phyloP scores from a whole-genome alignment of 2,329 filamentous ascomycete genomes.

The Hypoxylon sp. region DNA sequence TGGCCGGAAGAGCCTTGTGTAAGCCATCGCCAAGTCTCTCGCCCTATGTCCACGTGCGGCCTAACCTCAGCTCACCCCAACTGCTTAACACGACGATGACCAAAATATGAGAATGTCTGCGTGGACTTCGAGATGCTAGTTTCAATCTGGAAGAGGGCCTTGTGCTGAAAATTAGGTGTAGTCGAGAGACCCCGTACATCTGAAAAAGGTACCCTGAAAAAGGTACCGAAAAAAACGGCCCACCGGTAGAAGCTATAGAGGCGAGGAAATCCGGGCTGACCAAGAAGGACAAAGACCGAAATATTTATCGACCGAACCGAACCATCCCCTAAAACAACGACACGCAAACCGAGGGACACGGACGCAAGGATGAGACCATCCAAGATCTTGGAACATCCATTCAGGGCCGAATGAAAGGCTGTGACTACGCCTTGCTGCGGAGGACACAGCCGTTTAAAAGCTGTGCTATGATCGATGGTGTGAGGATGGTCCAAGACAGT shows the following conservation, averaged over 20 bases:
- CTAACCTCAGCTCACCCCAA: conserved; percentile 8
- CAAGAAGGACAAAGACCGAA: conserved; percentile 24
- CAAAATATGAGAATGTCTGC: conserved; percentile 11
- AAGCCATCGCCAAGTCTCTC: conserved; percentile 32
- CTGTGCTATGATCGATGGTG: conserved; percentile 32
- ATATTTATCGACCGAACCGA: conserved; percentile 26
- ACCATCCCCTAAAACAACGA: conserved; percentile 7
- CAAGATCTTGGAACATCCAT: conserved; percentile 17
- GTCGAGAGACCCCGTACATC: conserved; percentile 23
- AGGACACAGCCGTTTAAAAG: conserved; percentile 34
- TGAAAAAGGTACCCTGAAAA: conserved; percentile 26
- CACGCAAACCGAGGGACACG: conserved; percentile 15
- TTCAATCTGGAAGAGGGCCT: conserved; percentile 12
- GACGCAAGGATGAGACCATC: conserved; percentile 38
- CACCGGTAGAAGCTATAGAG: conserved; percentile 14
- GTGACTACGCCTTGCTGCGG: conserved; percentile 33
- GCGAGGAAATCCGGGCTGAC: conserved; percentile 19
- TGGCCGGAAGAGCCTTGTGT: conserved; percentile 19
- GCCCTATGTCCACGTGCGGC: conserved; percentile 7
- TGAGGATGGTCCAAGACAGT: conserved; percentile 31
- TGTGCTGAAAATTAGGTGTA: conserved; percentile 23
- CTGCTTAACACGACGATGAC: conserved; percentile 3
- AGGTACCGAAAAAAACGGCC: conserved; percentile 27
- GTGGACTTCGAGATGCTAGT: conserved; percentile 11
- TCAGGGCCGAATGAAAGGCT: conserved; percentile 34